Evolutionary conservation across 768 basidiomycete genomes (phyloP), one percentile per base, ranked within the genome.

Genomic region (Xerocomus brunneocitrinus): DNA sequence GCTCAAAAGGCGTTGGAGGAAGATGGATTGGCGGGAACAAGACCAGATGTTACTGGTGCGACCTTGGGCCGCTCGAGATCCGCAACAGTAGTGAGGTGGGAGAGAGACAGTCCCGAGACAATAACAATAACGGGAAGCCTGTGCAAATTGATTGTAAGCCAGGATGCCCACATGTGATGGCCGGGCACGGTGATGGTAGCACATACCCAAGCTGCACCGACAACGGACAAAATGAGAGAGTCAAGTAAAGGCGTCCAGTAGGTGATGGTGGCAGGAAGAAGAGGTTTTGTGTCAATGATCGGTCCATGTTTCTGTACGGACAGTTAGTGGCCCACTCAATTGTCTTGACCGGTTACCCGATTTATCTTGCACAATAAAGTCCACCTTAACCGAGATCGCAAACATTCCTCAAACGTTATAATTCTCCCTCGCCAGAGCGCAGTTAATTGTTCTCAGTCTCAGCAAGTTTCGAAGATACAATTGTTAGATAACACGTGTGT

Each of bases 301-400:
- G 25, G 28, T 30, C 8, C 56, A 62, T 67, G 10, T 58, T 56
- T 58, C 43, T 58, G 55, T 30, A 12, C 45, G 49, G 36, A 40
- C 3, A 19, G 36, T 36, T 7, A 13, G 49, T 49, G 47, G 46
- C 8, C 12, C 16, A 30, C 42, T 49, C 39, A 65, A 69, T 67
- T 65, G 67, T 69, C 54, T 58, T 3, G 56, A 56, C 45, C 47
- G 54, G 55, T 50, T 58, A n/a, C 52, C 56, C 34, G 44, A 55
- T 70, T 65, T 62, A 48, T 61, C 58, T 13, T 32, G 47, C 54
- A 69, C 67, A 67, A 67, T 69, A 69, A 61, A 56, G 52, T 27
- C 27, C 12, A 7, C 9, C 0, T 32, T 57, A 56, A 16, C 55
- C 53, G 47, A 63, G 12, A 19, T 19, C 19, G 19, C 19, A 19